Evolutionary conservation across 2,329 filamentous ascomycete genomes (phyloP).

Genomic region (Pseudogymnoascus destructans): DNA sequence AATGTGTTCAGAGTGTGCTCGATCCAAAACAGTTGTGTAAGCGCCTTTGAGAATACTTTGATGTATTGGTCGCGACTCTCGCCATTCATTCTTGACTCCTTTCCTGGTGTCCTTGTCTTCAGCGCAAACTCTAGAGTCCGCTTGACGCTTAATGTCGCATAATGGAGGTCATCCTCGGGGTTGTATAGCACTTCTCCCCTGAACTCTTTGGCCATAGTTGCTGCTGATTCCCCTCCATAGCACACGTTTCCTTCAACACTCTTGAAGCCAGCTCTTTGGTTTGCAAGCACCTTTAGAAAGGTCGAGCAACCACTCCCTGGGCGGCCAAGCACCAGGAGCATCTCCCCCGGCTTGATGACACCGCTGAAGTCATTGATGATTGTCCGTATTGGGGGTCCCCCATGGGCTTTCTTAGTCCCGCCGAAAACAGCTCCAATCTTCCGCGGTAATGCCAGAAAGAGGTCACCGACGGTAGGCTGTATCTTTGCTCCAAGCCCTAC

Average conservation of each 20-base stretch:
- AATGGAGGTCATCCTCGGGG: constrained; percentile 63
- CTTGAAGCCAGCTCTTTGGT: constrained; percentile 27
- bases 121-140: constrained; percentile 64
- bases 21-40: constrained; percentile 59
- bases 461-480: constrained; percentile 31
- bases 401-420: not conserved
- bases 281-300: constrained; percentile 40
- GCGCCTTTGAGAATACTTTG: constrained; percentile 49
- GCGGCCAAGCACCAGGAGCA: constrained; percentile 37
- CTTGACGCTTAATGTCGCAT: constrained; percentile 63
- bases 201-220: constrained; percentile 58
- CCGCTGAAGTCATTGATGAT: constrained; percentile 30
- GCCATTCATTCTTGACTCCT: constrained; percentile 45
- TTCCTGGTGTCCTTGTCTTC: constrained; percentile 52
- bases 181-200: constrained; percentile 62
- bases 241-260: constrained; percentile 29
- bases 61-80: constrained; percentile 46
- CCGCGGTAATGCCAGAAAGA: constrained; percentile 26
- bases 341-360: constrained; percentile 67
- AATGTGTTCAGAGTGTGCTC: constrained; percentile 60
- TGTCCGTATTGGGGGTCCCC: constrained; percentile 10
- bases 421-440: constrained; percentile 10
- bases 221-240: constrained; percentile 41
- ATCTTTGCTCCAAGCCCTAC: constrained; percentile 50
- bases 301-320: constrained; percentile 37